Percentiles rank a stretch among this genome's conserved stretches.
Evolutionary conservation across 2,329 filamentous ascomycete species (phyloP).

Genomic region (Myriosclerotinia scirpicola): DNA sequence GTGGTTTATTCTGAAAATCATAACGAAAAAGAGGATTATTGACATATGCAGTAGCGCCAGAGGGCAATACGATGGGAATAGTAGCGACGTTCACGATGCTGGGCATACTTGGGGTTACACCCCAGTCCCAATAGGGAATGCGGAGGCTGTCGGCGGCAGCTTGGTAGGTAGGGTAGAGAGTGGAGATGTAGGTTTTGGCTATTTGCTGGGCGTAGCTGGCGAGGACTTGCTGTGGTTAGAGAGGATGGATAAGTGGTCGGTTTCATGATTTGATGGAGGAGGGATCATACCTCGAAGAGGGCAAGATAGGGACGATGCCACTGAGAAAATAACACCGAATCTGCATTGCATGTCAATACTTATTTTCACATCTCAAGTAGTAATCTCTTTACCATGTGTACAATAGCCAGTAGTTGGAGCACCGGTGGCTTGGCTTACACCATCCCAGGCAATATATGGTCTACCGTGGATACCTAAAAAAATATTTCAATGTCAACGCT

Average conservation of each 20-base stretch:
- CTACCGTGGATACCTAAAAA: constrained; percentile 31
- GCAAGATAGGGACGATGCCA: constrained; percentile 59
- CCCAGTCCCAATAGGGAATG: constrained; percentile 53
- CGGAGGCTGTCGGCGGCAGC: constrained; percentile 45
- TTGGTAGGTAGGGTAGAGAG: constrained; percentile 48
- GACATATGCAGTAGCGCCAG: constrained; percentile 36
- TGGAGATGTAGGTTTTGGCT: constrained; percentile 40
- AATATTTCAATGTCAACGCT: not conserved
- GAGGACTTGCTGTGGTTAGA: constrained; percentile 50
- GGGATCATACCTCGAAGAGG: constrained; percentile 52
- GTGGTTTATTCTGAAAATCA: constrained; percentile 45
- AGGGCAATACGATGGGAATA: constrained; percentile 38
- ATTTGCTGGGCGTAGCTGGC: constrained; percentile 49
- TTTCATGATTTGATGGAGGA: not conserved
- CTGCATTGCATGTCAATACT: constrained; percentile 7
- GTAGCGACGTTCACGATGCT: constrained; percentile 39
- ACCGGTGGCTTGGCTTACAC: constrained; percentile 24
- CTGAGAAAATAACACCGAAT: constrained; percentile 35
- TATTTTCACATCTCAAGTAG: not conserved
- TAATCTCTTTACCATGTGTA: constrained; percentile 33
- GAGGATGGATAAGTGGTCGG: not conserved
- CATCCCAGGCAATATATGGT: constrained; percentile 37
- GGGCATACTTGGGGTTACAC: constrained; percentile 46
- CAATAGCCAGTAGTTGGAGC: constrained; percentile 36
- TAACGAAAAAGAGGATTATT: constrained; percentile 56